Base-by-base conservation (phyloP, 176 grass and related monocot genomes). In the Dactylis glomerata region DNA sequence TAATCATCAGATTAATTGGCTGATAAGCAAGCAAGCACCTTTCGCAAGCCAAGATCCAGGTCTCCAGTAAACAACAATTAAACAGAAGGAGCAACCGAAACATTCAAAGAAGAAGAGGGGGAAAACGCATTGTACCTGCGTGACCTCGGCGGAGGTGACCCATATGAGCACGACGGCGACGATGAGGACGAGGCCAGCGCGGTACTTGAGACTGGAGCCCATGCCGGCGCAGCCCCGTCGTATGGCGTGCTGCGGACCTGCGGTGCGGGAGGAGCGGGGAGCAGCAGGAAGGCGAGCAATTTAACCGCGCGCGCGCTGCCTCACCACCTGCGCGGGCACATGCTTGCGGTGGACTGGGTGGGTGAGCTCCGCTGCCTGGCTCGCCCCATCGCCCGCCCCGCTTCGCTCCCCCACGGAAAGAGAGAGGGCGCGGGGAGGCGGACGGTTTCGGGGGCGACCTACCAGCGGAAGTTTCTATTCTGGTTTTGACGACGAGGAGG, bases 131-230 rank as follows among this genome's bases (percentile, higher is more conserved):
- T 11, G 11, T 64, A 86, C 96, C 96, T 98, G 96, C 37, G 96
- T 98, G 77, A 98, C 96, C 88, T 98, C 96, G 3, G 96, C 96
- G n/a, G 96, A 98, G 85, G 88, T 90, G 77, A 98, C 96, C 96
- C 96, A 98, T 40, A 98, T 98, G 3, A 98, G 61, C 34, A 98
- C 96, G 52, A 98, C 96, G 32, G 96, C 88, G 1, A 83, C 87
- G 41, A 98, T 98, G 22, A 98, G 89, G 74, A 92, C 82, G 1
- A 96, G 58, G 11, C 96, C 93, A 0, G 89, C 77, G 6, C 92
- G 86, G 64, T 98, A 98, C 86, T 85, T 98, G 78, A 94, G 61
- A 8, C 12, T 6, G 75, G 88, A 64, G 68, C 26, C 86, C 94
- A 93, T 91, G 33, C 40, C 76, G 14, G 13, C 72, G 31, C 24